Evolutionary conservation across 2,329 filamentous ascomycete genomes (phyloP), one percentile per base, ranked within the genome.

Genomic region (Fusarium sp.): DNA sequence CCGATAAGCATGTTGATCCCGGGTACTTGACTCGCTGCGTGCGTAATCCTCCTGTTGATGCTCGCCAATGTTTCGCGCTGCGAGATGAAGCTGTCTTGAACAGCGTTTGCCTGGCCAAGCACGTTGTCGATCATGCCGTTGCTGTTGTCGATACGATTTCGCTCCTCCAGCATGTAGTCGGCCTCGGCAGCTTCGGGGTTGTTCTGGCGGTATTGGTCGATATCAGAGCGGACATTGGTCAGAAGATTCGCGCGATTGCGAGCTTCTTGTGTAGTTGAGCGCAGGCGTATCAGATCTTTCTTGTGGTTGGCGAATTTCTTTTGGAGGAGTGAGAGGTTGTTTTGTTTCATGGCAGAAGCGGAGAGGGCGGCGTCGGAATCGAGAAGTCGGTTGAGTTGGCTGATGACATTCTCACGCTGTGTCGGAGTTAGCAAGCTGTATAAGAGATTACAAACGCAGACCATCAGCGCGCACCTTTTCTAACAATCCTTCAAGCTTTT

Each of bases 81-180:
- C 59, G 94, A 77, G 16, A 88, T 86, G 79, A 99, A 98, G 80
- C 86, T 94, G 82, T 98, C 94, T 78, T 97, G 97, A 56, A 98
- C 94, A 13, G 95, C 94, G 82, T 99, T 99, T 10, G 96, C 96
- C 84, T 98, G 96, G 78, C 92, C 94, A 64, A 99, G 85, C 34
- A 99, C 94, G 68, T 89, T 92, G 80, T 99, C 96, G 49, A 94
- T 91, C 85, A 97, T 90, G 73, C 89, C 92, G 81, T 98, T 92
- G 76, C 93, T 97, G 78, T 94, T 91, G 78, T 99, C 96, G 77
- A 99, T 89, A 70, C 92, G 88, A 67, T 86, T 84, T 54, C 96
- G 88, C 86, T 99, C 96, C 75, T 93, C 92, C 29, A 99, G 87
- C 94, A 99, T 98, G 84, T 98, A 99, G 66, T 99, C 95, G 48